phyloP scores from a whole-genome alignment of 2,329 filamentous ascomycete genomes.

The Pyricularia sp. region DNA sequence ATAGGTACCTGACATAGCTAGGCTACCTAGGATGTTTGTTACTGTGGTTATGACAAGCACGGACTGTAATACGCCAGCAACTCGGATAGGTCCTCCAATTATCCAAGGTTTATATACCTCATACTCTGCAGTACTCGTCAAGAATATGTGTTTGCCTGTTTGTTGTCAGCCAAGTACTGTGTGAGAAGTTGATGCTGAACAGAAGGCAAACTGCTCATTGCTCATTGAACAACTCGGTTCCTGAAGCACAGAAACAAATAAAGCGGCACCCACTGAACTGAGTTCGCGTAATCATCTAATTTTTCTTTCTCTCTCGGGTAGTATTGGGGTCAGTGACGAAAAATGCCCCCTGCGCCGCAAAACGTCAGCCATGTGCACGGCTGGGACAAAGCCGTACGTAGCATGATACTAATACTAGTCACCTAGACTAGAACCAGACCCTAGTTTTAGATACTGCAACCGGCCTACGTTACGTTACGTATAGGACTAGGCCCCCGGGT shows the following conservation, averaged over 20 bases:
- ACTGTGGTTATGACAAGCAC: not conserved
- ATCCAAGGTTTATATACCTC: too few species aligned
- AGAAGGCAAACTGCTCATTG: not conserved
- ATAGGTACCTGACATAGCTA: too few species aligned
- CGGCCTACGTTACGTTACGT: not conserved
- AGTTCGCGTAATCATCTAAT: not conserved
- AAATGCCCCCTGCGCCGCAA: not conserved
- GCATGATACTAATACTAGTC: not conserved
- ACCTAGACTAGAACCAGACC: not conserved
- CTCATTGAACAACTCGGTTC: not conserved
- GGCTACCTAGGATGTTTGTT: too few species aligned
- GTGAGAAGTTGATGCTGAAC: too few species aligned
- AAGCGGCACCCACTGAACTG: not conserved
- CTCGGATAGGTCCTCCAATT: too few species aligned
- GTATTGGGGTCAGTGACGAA: not conserved
- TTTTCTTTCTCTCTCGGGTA: not conserved
- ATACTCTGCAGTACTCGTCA: too few species aligned
- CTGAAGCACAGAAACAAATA: not conserved
- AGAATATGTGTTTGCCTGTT: too few species aligned
- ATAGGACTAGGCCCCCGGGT: not conserved
- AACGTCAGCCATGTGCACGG: not conserved
- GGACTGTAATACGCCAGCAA: not conserved
- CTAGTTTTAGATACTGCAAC: not conserved
- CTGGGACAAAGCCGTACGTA: not conserved
- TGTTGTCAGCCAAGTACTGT: too few species aligned